Evolutionary conservation across 345 rosid species (phyloP).

Genomic region (Balakata baccata): DNA sequence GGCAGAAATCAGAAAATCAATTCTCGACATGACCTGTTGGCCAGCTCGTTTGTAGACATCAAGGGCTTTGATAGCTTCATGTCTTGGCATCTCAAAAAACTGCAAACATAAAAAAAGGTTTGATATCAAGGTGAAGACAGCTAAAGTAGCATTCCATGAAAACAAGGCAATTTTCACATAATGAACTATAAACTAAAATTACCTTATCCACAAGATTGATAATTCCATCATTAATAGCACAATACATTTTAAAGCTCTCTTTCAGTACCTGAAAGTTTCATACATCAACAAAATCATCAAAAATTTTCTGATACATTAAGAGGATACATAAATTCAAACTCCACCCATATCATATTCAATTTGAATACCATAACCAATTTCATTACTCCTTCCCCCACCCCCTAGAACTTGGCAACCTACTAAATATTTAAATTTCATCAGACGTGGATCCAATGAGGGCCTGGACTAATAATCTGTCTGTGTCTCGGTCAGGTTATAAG

Average conservation of each 20-base stretch:
- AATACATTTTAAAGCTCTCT: conserved; percentile 96
- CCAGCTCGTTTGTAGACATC: conserved; percentile 82
- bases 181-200: conserved; percentile 19
- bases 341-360: neutral
- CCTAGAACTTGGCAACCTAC: neutral
- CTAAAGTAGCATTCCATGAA: conserved; percentile 6
- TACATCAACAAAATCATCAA: conserved; percentile 11
- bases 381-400: neutral
- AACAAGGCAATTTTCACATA: conserved; percentile 7
- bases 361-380: neutral
- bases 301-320: neutral
- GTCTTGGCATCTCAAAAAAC: conserved; percentile 99
- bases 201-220: conserved; percentile 99
- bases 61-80: conserved; percentile 81
- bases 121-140: neutral
- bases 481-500: neutral
- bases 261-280: conserved; percentile 72
- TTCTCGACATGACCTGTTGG: conserved; percentile 60
- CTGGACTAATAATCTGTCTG: neutral
- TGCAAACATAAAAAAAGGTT: conserved; percentile 35
- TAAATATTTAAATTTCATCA: neutral
- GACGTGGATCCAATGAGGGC: neutral
- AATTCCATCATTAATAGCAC: conserved; percentile 93
- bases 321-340: conserved; percentile 1
- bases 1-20: no score